A percentile compares a stretch with the other conserved stretches of the same genome.
Conservation (phyloP, 352 stramenopile genomes). For the Phytophthora podocarpi region DNA sequence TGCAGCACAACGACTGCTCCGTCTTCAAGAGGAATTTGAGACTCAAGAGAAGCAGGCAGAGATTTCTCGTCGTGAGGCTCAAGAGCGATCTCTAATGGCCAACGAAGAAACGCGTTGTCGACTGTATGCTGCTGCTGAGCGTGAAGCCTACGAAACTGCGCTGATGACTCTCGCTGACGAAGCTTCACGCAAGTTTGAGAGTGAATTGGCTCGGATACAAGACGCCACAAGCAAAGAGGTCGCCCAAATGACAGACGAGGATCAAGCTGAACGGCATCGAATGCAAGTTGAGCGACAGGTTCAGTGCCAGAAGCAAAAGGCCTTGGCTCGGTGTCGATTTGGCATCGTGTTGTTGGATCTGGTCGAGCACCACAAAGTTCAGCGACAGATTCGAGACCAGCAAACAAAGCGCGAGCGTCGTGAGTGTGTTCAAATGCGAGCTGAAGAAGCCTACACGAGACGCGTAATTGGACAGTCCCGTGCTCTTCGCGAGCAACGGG, state of each 20-base stretch:
- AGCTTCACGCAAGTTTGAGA: constrained; percentile 8
- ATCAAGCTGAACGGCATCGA: constrained; percentile 29
- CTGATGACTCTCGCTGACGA: constrained; percentile 27
- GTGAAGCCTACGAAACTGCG: constrained; percentile 9
- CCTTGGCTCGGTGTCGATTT: constrained; percentile 9
- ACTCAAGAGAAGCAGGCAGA: constrained; percentile 16
- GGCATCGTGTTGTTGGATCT: constrained; percentile 38
- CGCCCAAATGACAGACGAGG: constrained; percentile 19
- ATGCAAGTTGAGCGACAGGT: constrained; percentile 15
- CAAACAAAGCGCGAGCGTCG: constrained; percentile 33
- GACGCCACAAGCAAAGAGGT: constrained; percentile 3
- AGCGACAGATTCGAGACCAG: constrained; percentile 25
- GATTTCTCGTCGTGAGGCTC: constrained; percentile 10
- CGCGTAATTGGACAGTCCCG: constrained; percentile 32
- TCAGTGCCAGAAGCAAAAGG: constrained; percentile 14
- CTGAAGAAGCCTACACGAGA: constrained; percentile 45
- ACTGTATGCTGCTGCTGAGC: constrained; percentile 8
- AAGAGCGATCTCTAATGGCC: constrained; percentile 21
- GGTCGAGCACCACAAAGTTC: constrained; percentile 11
- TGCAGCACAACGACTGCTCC: constrained; percentile 9
- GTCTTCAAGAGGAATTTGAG: constrained; percentile 29
- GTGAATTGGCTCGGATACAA: constrained; percentile 1
- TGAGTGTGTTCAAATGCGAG: constrained; percentile 50
- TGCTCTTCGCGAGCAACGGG: constrained; percentile 20
- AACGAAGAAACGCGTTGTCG: constrained; percentile 16